Evolutionary conservation across 139 green algal species (phyloP).

Genomic region (Asterochloris sp.): DNA sequence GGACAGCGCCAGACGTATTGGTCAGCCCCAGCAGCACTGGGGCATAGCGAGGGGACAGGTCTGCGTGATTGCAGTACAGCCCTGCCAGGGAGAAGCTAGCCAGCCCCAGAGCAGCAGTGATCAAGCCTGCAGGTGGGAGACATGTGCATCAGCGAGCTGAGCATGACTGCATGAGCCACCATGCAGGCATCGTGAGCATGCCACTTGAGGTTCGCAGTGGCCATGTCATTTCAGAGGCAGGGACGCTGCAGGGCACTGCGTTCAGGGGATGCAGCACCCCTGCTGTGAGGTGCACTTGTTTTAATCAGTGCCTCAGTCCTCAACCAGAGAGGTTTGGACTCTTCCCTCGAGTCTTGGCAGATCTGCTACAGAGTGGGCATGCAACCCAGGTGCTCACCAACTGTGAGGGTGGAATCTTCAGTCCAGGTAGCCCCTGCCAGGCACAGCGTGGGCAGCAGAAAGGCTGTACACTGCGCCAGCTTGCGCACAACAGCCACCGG

Average conservation of each 20-base stretch:
- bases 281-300: no score
- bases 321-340: no score
- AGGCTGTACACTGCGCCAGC: slow-evolving; percentile 77
- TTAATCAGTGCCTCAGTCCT: no score
- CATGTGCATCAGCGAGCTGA: no score
- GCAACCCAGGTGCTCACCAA: slow-evolving; percentile 8
- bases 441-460: slow-evolving; percentile 80
- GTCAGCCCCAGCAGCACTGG: slow-evolving; percentile 91
- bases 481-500: slow-evolving; percentile 76
- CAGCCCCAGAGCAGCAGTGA: slow-evolving; percentile 77
- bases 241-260: no score
- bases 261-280: no score
- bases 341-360: no score
- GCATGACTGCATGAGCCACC: no score
- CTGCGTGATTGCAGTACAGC: slow-evolving; percentile 95
- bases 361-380: background rate
- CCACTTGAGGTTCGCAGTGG: no score
- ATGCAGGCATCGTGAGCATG: no score
- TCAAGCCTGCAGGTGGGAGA: slow-evolving; percentile 24
- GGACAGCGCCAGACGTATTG: slow-evolving; percentile 86
- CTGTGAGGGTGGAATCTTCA: slow-evolving; percentile 23
- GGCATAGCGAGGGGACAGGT: slow-evolving; percentile 89
- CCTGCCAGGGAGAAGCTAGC: slow-evolving; percentile 80
- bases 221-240: no score
- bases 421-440: slow-evolving; percentile 59